Conservation (phyloP, 2,329 filamentous ascomycete species). For the Didymella glomerata region DNA sequence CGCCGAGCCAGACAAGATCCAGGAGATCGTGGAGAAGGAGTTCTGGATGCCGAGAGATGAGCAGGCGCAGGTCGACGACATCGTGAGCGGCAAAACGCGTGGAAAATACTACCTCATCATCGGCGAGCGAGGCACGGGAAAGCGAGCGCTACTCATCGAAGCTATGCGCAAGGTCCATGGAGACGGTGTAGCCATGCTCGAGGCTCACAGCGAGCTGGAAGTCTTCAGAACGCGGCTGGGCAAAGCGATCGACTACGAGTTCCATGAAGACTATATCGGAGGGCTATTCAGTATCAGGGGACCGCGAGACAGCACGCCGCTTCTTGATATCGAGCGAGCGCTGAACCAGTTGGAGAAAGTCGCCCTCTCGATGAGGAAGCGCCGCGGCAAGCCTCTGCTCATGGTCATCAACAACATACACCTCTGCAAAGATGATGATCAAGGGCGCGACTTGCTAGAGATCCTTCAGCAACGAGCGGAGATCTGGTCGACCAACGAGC, state of each 20-base stretch:
- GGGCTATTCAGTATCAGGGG: conserved; percentile 93
- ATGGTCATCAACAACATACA: conserved; percentile 95
- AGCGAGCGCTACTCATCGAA: conserved; percentile 92
- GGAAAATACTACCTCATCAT: conserved; percentile 93
- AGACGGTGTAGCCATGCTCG: conserved; percentile 90
- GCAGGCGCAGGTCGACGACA: conserved; percentile 80
- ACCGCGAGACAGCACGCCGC: conserved; percentile 86
- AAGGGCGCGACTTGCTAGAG: conserved; percentile 88
- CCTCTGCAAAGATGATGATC: conserved; percentile 86
- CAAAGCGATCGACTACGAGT: conserved; percentile 95
- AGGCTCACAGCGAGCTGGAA: conserved; percentile 92
- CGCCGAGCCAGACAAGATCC: conserved; percentile 35
- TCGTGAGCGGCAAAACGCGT: conserved; percentile 73
- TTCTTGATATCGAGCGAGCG: conserved; percentile 93
- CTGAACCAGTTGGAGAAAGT: conserved; percentile 98
- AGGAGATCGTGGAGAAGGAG: conserved; percentile 56
- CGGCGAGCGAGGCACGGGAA: conserved; percentile 94
- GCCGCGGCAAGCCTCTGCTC: conserved; percentile 73
- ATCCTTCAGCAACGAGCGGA: conserved; percentile 94
- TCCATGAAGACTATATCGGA: conserved; percentile 96
- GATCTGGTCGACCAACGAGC: conserved; percentile 89
- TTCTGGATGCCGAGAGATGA: conserved; percentile 86
- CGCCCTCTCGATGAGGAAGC: conserved; percentile 73
- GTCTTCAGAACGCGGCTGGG: conserved; percentile 93
- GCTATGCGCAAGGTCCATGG: conserved; percentile 92